Evolutionary conservation across 108 stramenopile species (phyloP), one percentile per base, ranked within the genome.

Genomic region (Ochromonas danica): DNA sequence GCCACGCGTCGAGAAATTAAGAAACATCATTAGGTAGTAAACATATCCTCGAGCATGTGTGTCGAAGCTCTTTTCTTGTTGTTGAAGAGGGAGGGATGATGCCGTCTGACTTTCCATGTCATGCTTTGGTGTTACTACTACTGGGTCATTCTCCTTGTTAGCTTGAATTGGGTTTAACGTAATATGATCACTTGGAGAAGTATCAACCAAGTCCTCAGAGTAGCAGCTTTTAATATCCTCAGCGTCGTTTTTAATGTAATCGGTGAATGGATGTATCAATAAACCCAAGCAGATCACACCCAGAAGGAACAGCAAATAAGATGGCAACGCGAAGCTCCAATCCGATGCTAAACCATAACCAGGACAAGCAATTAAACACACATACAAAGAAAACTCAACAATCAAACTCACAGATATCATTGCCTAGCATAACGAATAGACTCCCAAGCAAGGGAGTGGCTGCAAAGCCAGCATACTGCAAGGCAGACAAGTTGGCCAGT

Each of bases 401-500:
- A n/a, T n/a, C n/a, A n/a, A n/a, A n/a, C n/a, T n/a, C n/a, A n/a
- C n/a, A n/a, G n/a, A n/a, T n/a, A n/a, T 67, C 10, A 6, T 28
- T 10, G 3, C 63, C 63, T 36, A 6, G 14, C 17, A 67, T 36
- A 67, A 57, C 86, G 83, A 97, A 91, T n/a, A 94, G 63, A 0
- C 90, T 84, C 30, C 97, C 97, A 71, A 94, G 78, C 62, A 96
- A 84, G 2, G 97, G 95, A 61, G 93, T 94, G 31, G 89, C 91
- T 2, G 95, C 95, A 83, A 95, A 95, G 0, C 95, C 97, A 45
- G 89, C 92, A 81, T 97, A 97, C 81, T 97, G 97, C 51, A 96
- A 92, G 2, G 97, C 97, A 0, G 93, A 94, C 61, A 91, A 85
- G 89, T 79, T 92, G 25, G 93, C 94, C 80, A 96, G 91, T 62